Base-by-base conservation (phyloP, 192 early-diverging fungal species). In the Lobosporangium transversale region DNA sequence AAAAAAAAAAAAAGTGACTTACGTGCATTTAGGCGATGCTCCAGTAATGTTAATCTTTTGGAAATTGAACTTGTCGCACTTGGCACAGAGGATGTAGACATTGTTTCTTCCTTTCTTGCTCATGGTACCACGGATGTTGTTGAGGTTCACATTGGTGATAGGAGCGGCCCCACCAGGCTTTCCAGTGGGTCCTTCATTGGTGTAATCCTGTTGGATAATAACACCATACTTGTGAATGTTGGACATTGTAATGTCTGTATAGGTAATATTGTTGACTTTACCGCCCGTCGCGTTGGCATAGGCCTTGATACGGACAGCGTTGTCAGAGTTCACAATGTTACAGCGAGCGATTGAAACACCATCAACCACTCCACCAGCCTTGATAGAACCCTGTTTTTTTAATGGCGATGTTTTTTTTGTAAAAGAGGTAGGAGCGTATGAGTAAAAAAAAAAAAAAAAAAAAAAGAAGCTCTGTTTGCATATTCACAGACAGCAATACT, bases 221-320 rank as follows among this genome's bases (percentile, higher is more conserved):
- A 86, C 62, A 11, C 79, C 74, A 31, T 67, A 78, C 20, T 78
- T 64, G 18, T 56, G 56, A 40, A 73, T 85, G 21, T 53, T 54
- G 10, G 47, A 45, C 17, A 86, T 55, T 7, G 55, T 65, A 62
- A 82, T 79, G 31, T 86, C 68, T 32, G 63, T 30, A 59, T 81
- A 86, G 31, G 66, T 76, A 47, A 86, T 63, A 51, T 87, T 80
- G 54, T 66, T 62, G 44, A 86, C 85, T 18, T 23, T 60, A 50
- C 63, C 74, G 31, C 79, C 79, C 37, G 51, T 84, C 20, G 74
- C 85, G 48, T 76, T 66, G 45, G 62, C 53, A 40, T 71, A 70
- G 4, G 85, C 79, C 68, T 86, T 86, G 73, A 86, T 83, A 47
- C 85, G 83, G 36, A 86, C 79, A 56, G 70, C 82, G 29, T 83